These are phyloP conservation scores for Steccherinum ochraceum DNA, from an alignment of 768 basidiomycete genomes.

Conservation along the genomic window DNA sequence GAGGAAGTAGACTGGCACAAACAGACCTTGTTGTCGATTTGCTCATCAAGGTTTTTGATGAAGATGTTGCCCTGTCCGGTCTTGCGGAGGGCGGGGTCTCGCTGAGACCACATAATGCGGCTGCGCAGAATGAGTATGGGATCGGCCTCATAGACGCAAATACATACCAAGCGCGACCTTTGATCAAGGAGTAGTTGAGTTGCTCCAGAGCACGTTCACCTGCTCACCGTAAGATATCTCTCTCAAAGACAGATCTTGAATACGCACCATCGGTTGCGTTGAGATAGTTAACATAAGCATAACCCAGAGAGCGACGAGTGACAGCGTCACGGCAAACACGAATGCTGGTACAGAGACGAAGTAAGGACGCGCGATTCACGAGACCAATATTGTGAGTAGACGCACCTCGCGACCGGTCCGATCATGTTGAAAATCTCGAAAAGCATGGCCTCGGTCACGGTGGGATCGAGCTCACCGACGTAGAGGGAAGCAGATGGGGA, in stretches of 20 bases:
- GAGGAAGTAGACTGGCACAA: not conserved
- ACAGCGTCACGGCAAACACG: slow-evolving; percentile 99
- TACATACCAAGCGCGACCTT: slow-evolving; percentile 88
- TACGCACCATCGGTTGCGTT: slow-evolving; percentile 84
- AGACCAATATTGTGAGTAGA: slow-evolving; percentile 4
- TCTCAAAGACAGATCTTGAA: slow-evolving; percentile 1
- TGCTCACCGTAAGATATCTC: slow-evolving; percentile 23
- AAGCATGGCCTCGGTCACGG: slow-evolving; percentile 98
- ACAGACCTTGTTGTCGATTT: slow-evolving; percentile 91
- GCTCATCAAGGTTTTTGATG: slow-evolving; percentile 98
- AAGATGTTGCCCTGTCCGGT: slow-evolving; percentile 99
- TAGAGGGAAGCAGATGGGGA: slow-evolving; percentile 92
- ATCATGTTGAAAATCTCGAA: slow-evolving; percentile 99
- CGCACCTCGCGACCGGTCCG: slow-evolving; percentile 94
- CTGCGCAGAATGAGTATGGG: slow-evolving; percentile 29
- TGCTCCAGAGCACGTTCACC: slow-evolving; percentile 98
- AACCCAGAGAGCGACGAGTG: slow-evolving; percentile 97
- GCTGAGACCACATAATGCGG: slow-evolving; percentile 99
- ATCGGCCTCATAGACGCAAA: not conserved
- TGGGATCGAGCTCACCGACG: slow-evolving; percentile 97
- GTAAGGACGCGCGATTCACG: slow-evolving; percentile 2
- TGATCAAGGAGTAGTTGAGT: slow-evolving; percentile 98
- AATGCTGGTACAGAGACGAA: slow-evolving; percentile 49
- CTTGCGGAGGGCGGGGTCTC: slow-evolving; percentile 98
- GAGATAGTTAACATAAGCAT: slow-evolving; percentile 99